Evolutionary conservation across 139 green algal genomes (phyloP), one percentile per base, ranked within the genome.

Genomic region (Chlamydomonas asymmetrica): DNA sequence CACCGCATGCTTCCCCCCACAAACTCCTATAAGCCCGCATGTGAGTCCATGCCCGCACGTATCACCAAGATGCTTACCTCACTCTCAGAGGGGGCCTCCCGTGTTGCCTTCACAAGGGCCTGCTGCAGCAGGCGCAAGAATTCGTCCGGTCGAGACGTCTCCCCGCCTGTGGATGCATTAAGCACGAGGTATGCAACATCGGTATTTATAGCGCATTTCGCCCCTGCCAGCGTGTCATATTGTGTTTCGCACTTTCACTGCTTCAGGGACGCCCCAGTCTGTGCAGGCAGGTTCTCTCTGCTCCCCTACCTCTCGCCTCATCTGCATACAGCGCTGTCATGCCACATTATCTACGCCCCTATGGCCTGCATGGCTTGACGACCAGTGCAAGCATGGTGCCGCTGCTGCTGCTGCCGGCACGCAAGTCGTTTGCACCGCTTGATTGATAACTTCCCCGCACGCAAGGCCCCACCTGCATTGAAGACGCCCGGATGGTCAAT

Each of bases 401-500:
- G n/a, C n/a, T 52, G 13, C 13, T 52, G 18, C 45, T 25, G 45
- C 45, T 25, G 45, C 45, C 45, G 13, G 45, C 45, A 10, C 45
- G 45, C 61, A 25, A 5, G 18, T 20, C 61, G 16, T 6, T 7
- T 16, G 3, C 62, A 31, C n/a, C 57, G 66, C 8, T 66, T 37
- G 4, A 65, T 34, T 31, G 63, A 4, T 39, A 23, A 8, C 18
- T 27, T 25, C 63, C 4, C 62, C 39, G 8, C 34, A 10, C 13
- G 45, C n/a, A n/a, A 52, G 6, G 13, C 69, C 5, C 80, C 88
- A 52, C 80, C 85, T 7, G 86, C 92, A n/a, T 87, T 8, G 80
- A 97, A 97, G 5, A 94, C 61, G 2, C 92, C 92, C 13, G 66
- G 73, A 61, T 96, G 90, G 67, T 95, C 91, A 22, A 81, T 57